Base-by-base conservation (phyloP, 2,329 filamentous ascomycete genomes). In the Simplicillium aogashimaense region DNA sequence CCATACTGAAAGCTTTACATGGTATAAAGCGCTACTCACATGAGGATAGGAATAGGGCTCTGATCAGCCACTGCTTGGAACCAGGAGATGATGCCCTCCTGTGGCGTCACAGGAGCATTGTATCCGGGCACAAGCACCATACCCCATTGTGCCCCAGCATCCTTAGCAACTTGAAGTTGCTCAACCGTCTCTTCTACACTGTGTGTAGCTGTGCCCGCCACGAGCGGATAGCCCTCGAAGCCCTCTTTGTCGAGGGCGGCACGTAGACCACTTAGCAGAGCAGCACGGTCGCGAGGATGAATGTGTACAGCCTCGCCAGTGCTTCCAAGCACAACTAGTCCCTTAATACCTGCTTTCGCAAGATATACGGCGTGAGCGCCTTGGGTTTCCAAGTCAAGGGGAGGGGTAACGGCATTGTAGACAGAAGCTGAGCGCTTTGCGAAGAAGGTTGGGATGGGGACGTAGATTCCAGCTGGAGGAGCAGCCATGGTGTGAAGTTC, bases 401-500 rank as follows among this genome's bases (percentile, higher is more conserved):
- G 63, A 18, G 74, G 61, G 36, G 70, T 65, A 35, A 67, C 54
- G 7, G 64, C 49, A 36, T 66, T 58, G 43, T 66, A 68, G 36
- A 62, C 54, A 25, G 66, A 54, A 5, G 64, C 52, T 36, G 53
- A 64, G 49, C 58, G 68, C 25, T 50, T 42, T 31, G 47, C 68
- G 64, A 80, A 82, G 65, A 83, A 82, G 37, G 78, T 82, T 6
- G 78, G 78, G 34, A 78, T 68, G 34, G 74, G 74, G 43, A 78
- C 74, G 51, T 72, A 77, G 50, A 78, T 69, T 46, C 74, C 74
- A 35, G 68, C 65, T 20, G 72, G 71, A 32, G 72, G 72, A 44
- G 58, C 41, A 35, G 51, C 35, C 56, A 60, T 56, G 34, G n/a
- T 39, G 17, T 14, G 11, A 25, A 13, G 16, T 16, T 33, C 15